Evolutionary conservation across 768 basidiomycete genomes (phyloP), one percentile per base, ranked within the genome.

Genomic region (Plicaturopsis crispa): DNA sequence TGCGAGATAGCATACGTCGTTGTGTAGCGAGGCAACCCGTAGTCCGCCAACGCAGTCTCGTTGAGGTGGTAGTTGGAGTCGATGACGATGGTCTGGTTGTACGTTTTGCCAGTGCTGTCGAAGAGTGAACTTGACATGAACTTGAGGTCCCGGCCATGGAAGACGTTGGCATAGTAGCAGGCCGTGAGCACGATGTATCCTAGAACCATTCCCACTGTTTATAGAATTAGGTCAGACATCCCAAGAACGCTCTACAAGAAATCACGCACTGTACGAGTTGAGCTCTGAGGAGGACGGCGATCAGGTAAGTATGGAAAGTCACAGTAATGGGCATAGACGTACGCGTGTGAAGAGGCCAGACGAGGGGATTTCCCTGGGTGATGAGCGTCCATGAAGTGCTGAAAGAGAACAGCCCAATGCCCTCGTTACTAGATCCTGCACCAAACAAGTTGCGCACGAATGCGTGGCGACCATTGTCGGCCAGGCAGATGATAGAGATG

Each of bases 291-390:
- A 43, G 3, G 10, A 5, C n/a, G n/a, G n/a, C n/a, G 21, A 33
- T 33, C 5, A 19, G 22, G 28, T 30, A 16, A 17, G 13, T 24
- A 13, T n/a, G 31, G 13, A 17, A 23, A 35, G 33, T 37, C 18
- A 35, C 16, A 33, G 32, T 28, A 4, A 34, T 18, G 36, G 38
- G 30, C 36, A 23, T 39, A 18, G 5, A 60, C 67, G 23, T 48
- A 68, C 69, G 74, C 0, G 74, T 75, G 44, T 70, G 67, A 35
- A 73, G 60, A 5, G 74, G 74, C 73, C 73, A 75, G 6, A 71
- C 67, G 5, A 77, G 55, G 1, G 74, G 74, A 33, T 55, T 66
- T 4, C 72, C 73, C 48, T 76, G 73, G 1, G 67, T 69, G 43
- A 76, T 74, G 16, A 76, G 56, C 5, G 70, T 73, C 72, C 72